Evolutionary conservation across 2,329 filamentous ascomycete species (phyloP).

Genomic region (Penicillium sclerotigenum): DNA sequence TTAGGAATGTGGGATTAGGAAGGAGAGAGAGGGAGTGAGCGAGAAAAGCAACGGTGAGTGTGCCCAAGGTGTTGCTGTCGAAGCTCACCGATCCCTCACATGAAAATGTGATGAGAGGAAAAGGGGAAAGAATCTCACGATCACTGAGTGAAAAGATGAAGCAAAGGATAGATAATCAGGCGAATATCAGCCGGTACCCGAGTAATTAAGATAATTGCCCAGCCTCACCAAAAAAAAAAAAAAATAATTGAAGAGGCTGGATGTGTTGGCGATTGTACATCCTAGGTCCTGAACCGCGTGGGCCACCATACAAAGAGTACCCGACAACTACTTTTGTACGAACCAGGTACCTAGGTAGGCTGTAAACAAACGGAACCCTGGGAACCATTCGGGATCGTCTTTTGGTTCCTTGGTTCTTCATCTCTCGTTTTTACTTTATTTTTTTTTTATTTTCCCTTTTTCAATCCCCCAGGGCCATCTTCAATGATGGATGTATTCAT

Average conservation of each 20-base stretch:
- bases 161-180: neutral
- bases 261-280: constrained; percentile 5
- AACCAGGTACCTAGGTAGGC: neutral
- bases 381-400: constrained; percentile 3
- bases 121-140: constrained; percentile 4
- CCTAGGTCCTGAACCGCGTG: constrained; percentile 1
- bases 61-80: neutral
- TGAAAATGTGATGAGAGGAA: constrained; percentile 14
- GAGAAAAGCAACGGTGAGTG: constrained; percentile 3
- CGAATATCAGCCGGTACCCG: constrained; percentile 3
- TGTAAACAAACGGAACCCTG: constrained; percentile 2
- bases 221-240: constrained; percentile 2
- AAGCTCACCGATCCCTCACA: constrained; percentile 27
- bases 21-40: neutral
- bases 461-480: no score
- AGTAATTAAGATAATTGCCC: constrained; percentile 1
- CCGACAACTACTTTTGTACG: neutral
- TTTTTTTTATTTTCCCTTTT: no score
- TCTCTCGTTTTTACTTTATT: neutral
- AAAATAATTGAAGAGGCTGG: constrained; percentile 5
- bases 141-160: constrained; percentile 11
- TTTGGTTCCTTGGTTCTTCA: constrained; percentile 8
- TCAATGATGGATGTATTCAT: neutral
- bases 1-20: constrained; percentile 7
- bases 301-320: neutral